These are phyloP conservation scores for Toxoplasma gondii DNA, from an alignment of 169 alveolate genomes.

Conservation along the genomic window DNA sequence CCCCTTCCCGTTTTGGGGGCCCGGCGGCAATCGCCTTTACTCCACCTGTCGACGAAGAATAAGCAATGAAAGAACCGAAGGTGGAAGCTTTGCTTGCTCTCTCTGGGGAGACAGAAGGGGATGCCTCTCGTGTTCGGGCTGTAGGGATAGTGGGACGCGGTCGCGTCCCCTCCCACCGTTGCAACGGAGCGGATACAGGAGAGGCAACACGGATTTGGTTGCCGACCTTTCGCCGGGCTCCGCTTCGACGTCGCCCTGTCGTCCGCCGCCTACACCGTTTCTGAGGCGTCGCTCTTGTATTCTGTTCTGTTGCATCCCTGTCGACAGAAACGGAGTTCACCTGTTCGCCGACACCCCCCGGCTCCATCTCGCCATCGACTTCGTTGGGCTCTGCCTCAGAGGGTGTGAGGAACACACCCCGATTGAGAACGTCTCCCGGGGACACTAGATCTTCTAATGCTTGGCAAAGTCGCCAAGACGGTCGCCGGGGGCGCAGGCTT, in stretches of 20 bases:
- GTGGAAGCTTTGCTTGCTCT: no score
- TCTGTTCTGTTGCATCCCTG: not conserved
- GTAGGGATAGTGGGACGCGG: no score
- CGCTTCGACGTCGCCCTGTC: not conserved
- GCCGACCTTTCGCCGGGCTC: not conserved
- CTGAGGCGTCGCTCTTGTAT: not conserved
- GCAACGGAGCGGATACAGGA: not conserved
- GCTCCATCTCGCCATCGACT: not conserved
- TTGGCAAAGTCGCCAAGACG: not conserved
- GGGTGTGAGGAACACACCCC: not conserved
- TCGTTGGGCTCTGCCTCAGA: not conserved
- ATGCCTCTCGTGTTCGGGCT: no score
- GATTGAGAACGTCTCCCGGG: not conserved
- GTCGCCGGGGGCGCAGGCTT: not conserved
- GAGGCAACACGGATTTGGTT: not conserved
- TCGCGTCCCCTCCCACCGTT: not conserved
- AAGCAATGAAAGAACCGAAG: no score
- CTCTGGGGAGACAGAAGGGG: no score
- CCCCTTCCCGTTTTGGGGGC: no score
- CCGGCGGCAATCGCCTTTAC: no score
- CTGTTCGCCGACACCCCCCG: no score
- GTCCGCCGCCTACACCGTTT: not conserved
- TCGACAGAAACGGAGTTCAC: not conserved
- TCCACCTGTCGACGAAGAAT: no score
- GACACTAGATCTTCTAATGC: not conserved